Evolutionary conservation across 257 asterid species (phyloP), one percentile per base, ranked within the genome.

Genomic region (Solanum tacnaense): DNA sequence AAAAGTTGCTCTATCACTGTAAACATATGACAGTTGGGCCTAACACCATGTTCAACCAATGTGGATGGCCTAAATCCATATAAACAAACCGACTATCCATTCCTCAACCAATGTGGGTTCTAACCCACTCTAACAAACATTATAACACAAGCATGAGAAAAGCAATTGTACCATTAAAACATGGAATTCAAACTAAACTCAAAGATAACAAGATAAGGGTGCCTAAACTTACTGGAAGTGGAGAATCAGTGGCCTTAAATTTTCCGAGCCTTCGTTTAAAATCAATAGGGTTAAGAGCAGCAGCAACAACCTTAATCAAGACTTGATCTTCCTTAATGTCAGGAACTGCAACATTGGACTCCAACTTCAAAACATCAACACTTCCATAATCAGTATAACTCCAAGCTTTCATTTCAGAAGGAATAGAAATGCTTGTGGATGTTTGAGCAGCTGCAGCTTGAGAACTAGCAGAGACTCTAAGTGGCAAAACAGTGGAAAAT

Each of bases 261-360:
- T 94, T 94, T 21, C 99, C 98, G 1, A 87, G 87, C 84, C 96
- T 92, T 74, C 99, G 90, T 93, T 96, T 96, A 91, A 89, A 93
- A 92, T 96, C 99, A 79, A 96, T 93, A 20, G 99, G 99, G 31
- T 96, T 96, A 82, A 96, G 96, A 75, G 96, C 98, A 84, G 99
- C 98, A 38, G 98, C 98, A 68, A 70, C 94, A 23, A 96, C 98
- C 93, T 93, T 95, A 88, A 96, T 85, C 92, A 96, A 86, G 87
- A 96, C 99, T 87, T 94, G 98, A 76, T 96, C 96, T 36, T 94
- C 98, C 85, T 89, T 90, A 16, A 95, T 32, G 36, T 92, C 88
- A 56, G 99, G 99, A 23, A 96, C 97, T 0, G 92, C 85, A 83
- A 95, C 92, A 87, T 84, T 90, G 15, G 92, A 62, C 23, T 93